Evolutionary conservation across 75 land plant species (phyloP).

Genomic region (Sequoia sempervirens): DNA sequence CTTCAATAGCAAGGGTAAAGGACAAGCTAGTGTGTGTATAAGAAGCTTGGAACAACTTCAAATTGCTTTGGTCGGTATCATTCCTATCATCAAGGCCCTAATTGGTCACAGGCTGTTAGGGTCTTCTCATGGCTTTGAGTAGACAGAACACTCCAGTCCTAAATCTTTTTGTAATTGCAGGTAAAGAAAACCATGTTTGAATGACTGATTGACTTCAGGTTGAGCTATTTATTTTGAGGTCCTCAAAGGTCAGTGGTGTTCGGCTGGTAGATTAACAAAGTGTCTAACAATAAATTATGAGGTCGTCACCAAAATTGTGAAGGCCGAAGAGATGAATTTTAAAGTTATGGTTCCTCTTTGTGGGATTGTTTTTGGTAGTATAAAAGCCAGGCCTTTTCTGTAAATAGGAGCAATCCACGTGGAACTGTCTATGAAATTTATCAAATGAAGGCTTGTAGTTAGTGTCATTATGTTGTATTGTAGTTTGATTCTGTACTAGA

Average conservation of each 20-base stretch:
- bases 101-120: slow-evolving; percentile 7
- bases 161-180: neutral
- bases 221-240: neutral
- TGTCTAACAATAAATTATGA: neutral
- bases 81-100: slow-evolving; percentile 37
- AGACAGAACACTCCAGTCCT: neutral
- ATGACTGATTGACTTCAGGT: neutral
- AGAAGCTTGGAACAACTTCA: slow-evolving; percentile 75
- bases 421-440: neutral
- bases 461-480: neutral
- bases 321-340: neutral
- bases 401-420: neutral
- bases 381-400: neutral
- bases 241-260: neutral
- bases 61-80: slow-evolving; percentile 60
- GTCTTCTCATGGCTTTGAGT: neutral
- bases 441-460: neutral
- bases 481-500: neutral
- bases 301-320: neutral
- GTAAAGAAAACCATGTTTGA: neutral
- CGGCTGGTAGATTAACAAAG: neutral
- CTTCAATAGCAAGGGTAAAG: slow-evolving; percentile 67
- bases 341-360: neutral
- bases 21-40: slow-evolving; percentile 54
- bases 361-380: neutral